Base-by-base conservation (phyloP, 2,329 filamentous ascomycete genomes). In the Alternaria postmessia region DNA sequence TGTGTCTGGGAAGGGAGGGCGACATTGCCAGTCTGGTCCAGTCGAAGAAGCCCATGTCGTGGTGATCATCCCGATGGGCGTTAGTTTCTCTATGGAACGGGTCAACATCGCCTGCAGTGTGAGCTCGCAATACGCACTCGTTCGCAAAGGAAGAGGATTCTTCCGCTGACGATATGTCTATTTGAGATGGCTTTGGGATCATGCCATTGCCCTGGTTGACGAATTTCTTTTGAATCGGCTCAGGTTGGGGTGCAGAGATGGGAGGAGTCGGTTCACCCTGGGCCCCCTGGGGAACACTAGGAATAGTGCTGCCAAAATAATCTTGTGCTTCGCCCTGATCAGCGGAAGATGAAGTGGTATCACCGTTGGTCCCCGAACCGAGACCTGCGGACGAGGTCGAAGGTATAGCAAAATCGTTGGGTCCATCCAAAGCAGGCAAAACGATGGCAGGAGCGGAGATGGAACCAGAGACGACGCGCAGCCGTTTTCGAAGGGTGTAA, bases 21-120 rank as follows among this genome's bases (percentile, higher is more conserved):
- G 86, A 86, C 12, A 89, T 52, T 1, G 89, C 87, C 49, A 94
- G 83, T 54, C 88, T 85, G 4, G 92, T 95, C 92, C 92, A 95
- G 76, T 96, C 92, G 72, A 94, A 94, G 32, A 88, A 90, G 12
- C 85, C 81, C 66, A 81, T 72, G 52, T 83, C 72, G 58, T 71
- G 67, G 28, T 39, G 49, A n/a, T 73, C 62, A 32, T 74, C 63
- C 24, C 69, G 57, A 46, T 64, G 56, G 28, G 54, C 22, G 54
- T 63, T 66, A 4, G 64, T 54, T 59, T 67, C 65, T 66, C 75
- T 78, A 67, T 65, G 66, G 63, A 80, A 80, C 57, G 72, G 59
- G 75, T 80, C 78, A 78, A 78, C 69, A 66, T 76, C 72, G 64
- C 77, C 78, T 52, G 77, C 78, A 70, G 68, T 69, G 20, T 78